These are phyloP conservation scores for Peronosclerospora sorghi DNA, from an alignment of 352 stramenopile species.

Conservation along the genomic window DNA sequence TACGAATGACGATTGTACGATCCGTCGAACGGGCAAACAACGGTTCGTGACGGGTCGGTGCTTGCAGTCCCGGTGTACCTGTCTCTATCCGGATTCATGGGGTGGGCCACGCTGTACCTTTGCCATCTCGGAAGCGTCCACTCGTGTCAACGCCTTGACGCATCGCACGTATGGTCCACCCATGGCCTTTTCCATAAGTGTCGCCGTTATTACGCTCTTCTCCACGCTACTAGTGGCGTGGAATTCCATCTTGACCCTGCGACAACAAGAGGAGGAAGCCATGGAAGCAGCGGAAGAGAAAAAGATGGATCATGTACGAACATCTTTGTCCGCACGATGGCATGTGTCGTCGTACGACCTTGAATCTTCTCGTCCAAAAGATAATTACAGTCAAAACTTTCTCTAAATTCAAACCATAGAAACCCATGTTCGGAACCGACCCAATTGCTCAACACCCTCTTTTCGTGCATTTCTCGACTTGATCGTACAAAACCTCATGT, in stretches of 20 bases:
- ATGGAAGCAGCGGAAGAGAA: constrained; percentile 12
- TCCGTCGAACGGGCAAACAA: constrained; percentile 10
- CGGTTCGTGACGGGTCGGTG: constrained; percentile 24
- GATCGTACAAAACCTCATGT: no score
- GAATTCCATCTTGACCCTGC: constrained; percentile 10
- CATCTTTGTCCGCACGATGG: constrained; percentile 7
- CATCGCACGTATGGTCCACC: constrained; percentile 15
- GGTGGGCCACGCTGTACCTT: constrained; percentile 24
- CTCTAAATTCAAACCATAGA: constrained; percentile 5
- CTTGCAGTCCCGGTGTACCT: constrained; percentile 19
- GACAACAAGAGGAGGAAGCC: constrained; percentile 14
- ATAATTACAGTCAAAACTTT: constrained; percentile 35
- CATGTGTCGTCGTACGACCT: constrained; percentile 12
- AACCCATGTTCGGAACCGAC: no score
- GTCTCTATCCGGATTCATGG: constrained; percentile 19
- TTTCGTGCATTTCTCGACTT: no score
- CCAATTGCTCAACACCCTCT: no score
- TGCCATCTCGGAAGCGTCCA: constrained; percentile 4
- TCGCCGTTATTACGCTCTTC: constrained; percentile 17
- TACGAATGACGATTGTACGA: constrained; percentile 43
- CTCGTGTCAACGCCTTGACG: constrained; percentile 1
- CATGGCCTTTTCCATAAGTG: constrained; percentile 14
- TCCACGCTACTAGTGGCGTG: constrained; percentile 16
- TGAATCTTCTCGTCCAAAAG: constrained; percentile 11
- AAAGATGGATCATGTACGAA: constrained; percentile 3